phyloP scores from a whole-genome alignment of 2,329 filamentous ascomycete genomes.

The Pseudogymnoascus pannorum region DNA sequence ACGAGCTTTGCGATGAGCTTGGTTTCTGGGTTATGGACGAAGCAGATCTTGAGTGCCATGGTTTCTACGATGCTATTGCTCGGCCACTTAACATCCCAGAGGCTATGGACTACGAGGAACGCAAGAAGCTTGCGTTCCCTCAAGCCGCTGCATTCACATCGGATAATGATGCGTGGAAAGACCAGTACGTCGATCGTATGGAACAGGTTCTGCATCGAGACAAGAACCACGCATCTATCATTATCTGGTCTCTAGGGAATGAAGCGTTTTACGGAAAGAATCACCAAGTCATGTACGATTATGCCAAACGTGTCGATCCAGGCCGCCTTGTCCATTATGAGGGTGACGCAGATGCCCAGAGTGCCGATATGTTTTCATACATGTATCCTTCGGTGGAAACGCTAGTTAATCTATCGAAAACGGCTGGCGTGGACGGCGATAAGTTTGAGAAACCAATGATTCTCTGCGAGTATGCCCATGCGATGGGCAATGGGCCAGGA shows the following conservation, averaged over 20 bases:
- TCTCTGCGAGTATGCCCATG: constrained; percentile 51
- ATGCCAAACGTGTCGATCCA: constrained; percentile 41
- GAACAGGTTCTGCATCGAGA: constrained; percentile 59
- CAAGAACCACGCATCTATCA: constrained; percentile 63
- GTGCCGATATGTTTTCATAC: constrained; percentile 47
- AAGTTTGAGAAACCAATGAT: constrained; percentile 45
- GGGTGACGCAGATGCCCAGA: constrained; percentile 42
- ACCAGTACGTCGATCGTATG: constrained; percentile 61
- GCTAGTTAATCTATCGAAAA: constrained; percentile 27
- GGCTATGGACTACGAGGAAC: constrained; percentile 52
- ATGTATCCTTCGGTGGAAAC: constrained; percentile 45
- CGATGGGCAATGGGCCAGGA: constrained; percentile 71
- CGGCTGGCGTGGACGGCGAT: constrained; percentile 18
- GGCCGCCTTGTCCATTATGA: constrained; percentile 51
- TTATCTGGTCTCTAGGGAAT: constrained; percentile 68
- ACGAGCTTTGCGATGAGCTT: constrained; percentile 57
- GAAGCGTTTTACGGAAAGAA: constrained; percentile 67
- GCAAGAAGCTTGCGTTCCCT: constrained; percentile 48
- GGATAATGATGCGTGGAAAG: constrained; percentile 53
- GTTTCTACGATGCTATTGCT: constrained; percentile 35
- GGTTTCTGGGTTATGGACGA: constrained; percentile 55
- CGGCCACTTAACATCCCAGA: constrained; percentile 46
- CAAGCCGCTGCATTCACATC: constrained; percentile 51
- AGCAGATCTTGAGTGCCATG: constrained; percentile 46
- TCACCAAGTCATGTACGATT: constrained; percentile 59